Base-by-base conservation (phyloP, 371 early-diverging fungal species). In the Mortierella sp. region DNA sequence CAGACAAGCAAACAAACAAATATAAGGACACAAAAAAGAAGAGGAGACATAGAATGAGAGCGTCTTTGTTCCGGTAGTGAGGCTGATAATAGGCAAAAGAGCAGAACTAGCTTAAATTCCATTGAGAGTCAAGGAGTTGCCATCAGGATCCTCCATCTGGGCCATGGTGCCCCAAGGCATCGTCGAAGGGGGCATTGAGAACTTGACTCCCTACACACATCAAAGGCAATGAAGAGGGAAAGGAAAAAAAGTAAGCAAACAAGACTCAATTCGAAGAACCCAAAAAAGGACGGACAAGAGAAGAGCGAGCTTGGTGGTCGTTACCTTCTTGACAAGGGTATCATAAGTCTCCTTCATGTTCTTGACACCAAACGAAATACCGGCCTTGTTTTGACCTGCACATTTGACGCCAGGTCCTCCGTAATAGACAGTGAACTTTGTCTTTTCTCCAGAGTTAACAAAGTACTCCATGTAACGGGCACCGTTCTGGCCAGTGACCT, bases 131-230 rank as follows among this genome's bases (percentile, higher is more conserved):
- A 83, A 52, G 9, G 50, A 47, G 73, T 82, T 85, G 47, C 86
- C 86, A 73, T 82, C 86, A 8, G 86, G 86, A 13, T 85, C 86
- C 4, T 42, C 14, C 31, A 82, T 57, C 60, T 76, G 75, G 5
- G 86, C 82, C 73, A 79, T 71, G 34, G 60, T 45, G 26, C 86
- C 86, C 86, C 86, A 85, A 3, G 86, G 80, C 70, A 75, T 73
- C 52, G 72, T 72, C 1, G 74, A 44, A 2, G 86, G 86, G 2
- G 72, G 52, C 74, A 85, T 79, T 70, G 79, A 79, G 50, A 82
- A 82, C 54, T 63, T 68, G 13, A 85, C 82, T 3, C 86, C 81
- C 84, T 82, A 60, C 19, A 21, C 4, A 24, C 11, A 68, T 10
- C 24, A 2, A 68, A 24, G 42, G 24, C 21, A 38, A 24, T 21